These are phyloP conservation scores for Termitomyces titanicus DNA, from an alignment of 768 basidiomycete species.

Conservation along the genomic window DNA sequence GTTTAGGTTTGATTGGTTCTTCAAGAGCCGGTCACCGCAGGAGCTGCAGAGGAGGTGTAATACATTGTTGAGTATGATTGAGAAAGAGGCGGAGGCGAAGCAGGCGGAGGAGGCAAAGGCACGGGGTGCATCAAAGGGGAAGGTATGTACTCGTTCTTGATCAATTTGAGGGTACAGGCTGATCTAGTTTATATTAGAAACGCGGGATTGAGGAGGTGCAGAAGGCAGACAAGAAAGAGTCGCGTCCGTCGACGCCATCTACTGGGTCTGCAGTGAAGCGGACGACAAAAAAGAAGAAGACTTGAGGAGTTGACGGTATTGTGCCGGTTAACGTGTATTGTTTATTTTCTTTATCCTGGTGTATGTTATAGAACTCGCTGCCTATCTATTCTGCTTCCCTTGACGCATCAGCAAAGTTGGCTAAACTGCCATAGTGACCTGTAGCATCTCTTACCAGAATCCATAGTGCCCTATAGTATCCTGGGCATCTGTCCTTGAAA, in stretches of 20 bases:
- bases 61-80: slow-evolving; percentile 85
- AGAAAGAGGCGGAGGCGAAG: slow-evolving; percentile 81
- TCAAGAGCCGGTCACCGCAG: slow-evolving; percentile 88
- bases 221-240: slow-evolving; percentile 47
- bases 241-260: slow-evolving; percentile 60
- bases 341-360: neutral
- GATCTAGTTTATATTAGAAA: slow-evolving; percentile 42
- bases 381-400: too few species aligned
- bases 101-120: slow-evolving; percentile 65
- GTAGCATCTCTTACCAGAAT: too few species aligned
- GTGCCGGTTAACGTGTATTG: neutral
- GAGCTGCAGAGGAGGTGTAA: slow-evolving; percentile 87
- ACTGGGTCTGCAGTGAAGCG: slow-evolving; percentile 49
- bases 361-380: neutral
- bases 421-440: too few species aligned
- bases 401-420: too few species aligned
- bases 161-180: neutral
- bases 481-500: too few species aligned
- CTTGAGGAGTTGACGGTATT: slow-evolving; percentile 21
- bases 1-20: slow-evolving; percentile 98
- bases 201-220: slow-evolving; percentile 67
- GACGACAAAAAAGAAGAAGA: slow-evolving; percentile 68
- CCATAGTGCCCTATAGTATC: too few species aligned
- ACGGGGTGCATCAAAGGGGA: slow-evolving; percentile 55
- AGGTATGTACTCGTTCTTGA: slow-evolving; percentile 40